Conservation (phyloP, 352 stramenopile species). For the Detonula confervacea region DNA sequence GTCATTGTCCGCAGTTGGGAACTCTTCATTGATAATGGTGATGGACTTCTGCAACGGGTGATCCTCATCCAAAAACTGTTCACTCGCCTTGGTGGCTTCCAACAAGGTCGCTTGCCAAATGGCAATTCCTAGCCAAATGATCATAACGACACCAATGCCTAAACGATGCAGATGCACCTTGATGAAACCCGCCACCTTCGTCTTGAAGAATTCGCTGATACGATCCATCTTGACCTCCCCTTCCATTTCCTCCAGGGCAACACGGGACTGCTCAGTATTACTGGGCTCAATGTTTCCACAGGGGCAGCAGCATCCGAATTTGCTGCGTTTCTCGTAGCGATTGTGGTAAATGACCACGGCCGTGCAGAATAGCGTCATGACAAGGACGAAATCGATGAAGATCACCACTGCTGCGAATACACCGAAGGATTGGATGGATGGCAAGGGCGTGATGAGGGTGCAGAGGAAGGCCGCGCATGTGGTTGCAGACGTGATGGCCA, state of each 20-base stretch:
- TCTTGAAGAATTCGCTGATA: conserved; percentile 57
- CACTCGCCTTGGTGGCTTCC: conserved; percentile 59
- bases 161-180: conserved; percentile 45
- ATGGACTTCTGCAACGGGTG: conserved; percentile 65
- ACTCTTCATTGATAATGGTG: conserved; percentile 58
- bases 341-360: conserved; percentile 71
- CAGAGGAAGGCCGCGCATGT: conserved; percentile 74
- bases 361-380: conserved; percentile 74
- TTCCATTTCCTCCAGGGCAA: conserved; percentile 18
- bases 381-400: conserved; percentile 75
- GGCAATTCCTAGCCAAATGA: conserved; percentile 44
- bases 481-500: conserved; percentile 75
- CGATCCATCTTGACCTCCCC: conserved; percentile 39
- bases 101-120: conserved; percentile 43
- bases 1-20: conserved; percentile 60
- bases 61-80: conserved; percentile 63
- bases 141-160: conserved; percentile 44
- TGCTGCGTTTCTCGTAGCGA: conserved; percentile 43
- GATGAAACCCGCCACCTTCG: conserved; percentile 50
- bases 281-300: conserved; percentile 27
- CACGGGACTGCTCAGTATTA: conserved; percentile 32
- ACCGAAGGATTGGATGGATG: conserved; percentile 71
- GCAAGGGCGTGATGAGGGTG: conserved; percentile 59
- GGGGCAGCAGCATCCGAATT: conserved; percentile 60
- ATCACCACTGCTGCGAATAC: conserved; percentile 79